Conservation (phyloP, 2,329 filamentous ascomycete genomes). For the Xylariaceae sp. region DNA sequence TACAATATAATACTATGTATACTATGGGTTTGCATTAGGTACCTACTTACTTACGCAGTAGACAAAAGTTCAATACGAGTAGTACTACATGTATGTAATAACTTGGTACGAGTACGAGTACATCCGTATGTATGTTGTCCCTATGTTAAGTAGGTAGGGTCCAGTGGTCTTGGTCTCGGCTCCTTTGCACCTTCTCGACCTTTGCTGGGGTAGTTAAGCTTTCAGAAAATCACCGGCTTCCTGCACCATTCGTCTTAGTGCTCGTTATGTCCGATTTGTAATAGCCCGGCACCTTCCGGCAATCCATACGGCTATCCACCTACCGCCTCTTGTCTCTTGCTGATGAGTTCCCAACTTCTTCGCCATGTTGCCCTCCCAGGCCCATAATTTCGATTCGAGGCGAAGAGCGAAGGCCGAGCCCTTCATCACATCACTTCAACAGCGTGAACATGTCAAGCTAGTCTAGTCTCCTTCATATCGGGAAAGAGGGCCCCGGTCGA, state of each 20-base stretch:
- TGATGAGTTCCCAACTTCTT: no score
- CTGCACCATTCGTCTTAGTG: constrained; percentile 10
- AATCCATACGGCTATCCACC: not conserved
- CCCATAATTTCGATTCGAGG: not conserved
- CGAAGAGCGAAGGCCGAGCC: not conserved
- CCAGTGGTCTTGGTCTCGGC: constrained; percentile 3
- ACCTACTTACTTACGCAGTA: no score
- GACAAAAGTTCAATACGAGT: no score
- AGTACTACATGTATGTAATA: no score
- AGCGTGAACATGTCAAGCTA: not conserved
- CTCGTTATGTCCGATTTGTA: not conserved
- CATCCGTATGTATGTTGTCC: no score
- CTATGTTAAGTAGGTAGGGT: not conserved
- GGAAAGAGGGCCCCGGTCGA: not conserved
- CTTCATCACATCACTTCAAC: not conserved
- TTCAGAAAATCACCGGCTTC: constrained; percentile 15
- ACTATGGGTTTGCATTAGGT: no score
- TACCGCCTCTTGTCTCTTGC: not conserved
- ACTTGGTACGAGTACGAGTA: no score
- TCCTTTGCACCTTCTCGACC: constrained; percentile 18
- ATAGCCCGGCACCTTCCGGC: not conserved
- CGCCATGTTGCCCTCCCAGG: not conserved
- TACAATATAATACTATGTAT: no score
- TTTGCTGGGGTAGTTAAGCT: constrained; percentile 11
- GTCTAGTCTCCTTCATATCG: not conserved